Evolutionary conservation across 495 filamentous ascomycete species (phyloP), one percentile per base, ranked within the genome.

Genomic region (Cryomyces minteri): DNA sequence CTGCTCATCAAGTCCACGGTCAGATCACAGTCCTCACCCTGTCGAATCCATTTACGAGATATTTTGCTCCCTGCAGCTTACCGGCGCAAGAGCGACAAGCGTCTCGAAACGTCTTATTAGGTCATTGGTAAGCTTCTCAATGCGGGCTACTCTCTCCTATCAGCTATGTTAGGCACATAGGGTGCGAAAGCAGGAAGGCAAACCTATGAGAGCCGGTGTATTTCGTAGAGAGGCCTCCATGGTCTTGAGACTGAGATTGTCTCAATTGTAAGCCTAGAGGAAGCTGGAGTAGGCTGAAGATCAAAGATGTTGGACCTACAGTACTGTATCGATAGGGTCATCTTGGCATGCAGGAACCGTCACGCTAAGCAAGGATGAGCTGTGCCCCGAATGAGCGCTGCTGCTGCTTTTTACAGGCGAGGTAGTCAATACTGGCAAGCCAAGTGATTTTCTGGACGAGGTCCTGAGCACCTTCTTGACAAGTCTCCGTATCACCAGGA

Each of bases 41-140:
- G 4, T 10, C 10, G 43, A 43, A 43, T 48, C 29, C 28, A 43
- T 33, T 28, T n/a, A 29, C 31, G 9, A 31, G 11, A 31, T 8
- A 40, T 5, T 30, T 33, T 41, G 39, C 10, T 25, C 36, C 9
- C 5, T 29, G 14, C 11, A 50, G 63, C 44, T 46, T 55, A 80
- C 77, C 6, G 68, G 66, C 1, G 70, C 70, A 41, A 69, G 70
- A 2, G 65, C 66, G 51, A 80, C 58, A 51, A 82, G 74, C 10
- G 72, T 72, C 48, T 78, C 72, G 54, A 74, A 82, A 10, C 74
- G 69, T 43, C 69, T 67, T 6, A 80, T 63, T 12, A 83, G 61
- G n/a, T 48, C 44, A 29, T 56, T 50, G 33, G 45, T 49, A 32
- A 56, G 46, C 38, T 53, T 51, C 37, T 59, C 48, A 30, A 61